Conservation (phyloP, 2,329 filamentous ascomycete species). For the Parastagonospora avenae region DNA sequence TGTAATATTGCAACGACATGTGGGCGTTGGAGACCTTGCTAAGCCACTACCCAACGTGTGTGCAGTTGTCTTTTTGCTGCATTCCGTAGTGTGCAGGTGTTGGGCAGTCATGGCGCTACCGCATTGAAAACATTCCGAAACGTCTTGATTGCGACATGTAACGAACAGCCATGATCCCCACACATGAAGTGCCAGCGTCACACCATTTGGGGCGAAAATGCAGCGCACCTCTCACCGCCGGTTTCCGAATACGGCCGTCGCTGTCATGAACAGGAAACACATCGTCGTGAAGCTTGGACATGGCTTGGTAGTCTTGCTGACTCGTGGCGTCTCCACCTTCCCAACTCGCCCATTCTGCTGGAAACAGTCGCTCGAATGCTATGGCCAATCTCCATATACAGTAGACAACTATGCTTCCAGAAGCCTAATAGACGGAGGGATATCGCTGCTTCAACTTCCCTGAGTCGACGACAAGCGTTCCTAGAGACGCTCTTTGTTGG, state of each 20-base stretch:
- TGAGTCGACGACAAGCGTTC: not conserved
- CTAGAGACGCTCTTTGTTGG: no score
- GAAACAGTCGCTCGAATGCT: slow-evolving; percentile 20
- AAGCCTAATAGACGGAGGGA: slow-evolving; percentile 15
- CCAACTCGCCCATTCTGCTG: slow-evolving; percentile 21
- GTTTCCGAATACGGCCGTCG: slow-evolving; percentile 13
- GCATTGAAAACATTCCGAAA: slow-evolving; percentile 31
- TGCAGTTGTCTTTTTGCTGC: not conserved
- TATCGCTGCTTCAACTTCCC: slow-evolving; percentile 5
- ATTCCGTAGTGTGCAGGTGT: slow-evolving; percentile 4
- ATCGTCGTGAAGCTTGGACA: slow-evolving; percentile 10
- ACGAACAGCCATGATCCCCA: slow-evolving; percentile 26
- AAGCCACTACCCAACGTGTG: not conserved
- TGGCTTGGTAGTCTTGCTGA: not conserved
- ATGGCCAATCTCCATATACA: slow-evolving; percentile 6
- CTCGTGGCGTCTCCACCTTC: slow-evolving; percentile 14
- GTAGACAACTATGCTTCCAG: slow-evolving; percentile 18
- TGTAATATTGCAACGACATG: not conserved
- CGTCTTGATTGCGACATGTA: slow-evolving; percentile 15
- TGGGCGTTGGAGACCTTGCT: not conserved
- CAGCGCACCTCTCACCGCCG: slow-evolving; percentile 19
- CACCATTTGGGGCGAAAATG: slow-evolving; percentile 28
- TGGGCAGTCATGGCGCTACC: slow-evolving; percentile 16
- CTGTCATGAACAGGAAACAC: slow-evolving; percentile 23
- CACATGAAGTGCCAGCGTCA: slow-evolving; percentile 28